Evolutionary conservation across 306 rosid genomes (phyloP).

Genomic region (Cucumis cinereus): DNA sequence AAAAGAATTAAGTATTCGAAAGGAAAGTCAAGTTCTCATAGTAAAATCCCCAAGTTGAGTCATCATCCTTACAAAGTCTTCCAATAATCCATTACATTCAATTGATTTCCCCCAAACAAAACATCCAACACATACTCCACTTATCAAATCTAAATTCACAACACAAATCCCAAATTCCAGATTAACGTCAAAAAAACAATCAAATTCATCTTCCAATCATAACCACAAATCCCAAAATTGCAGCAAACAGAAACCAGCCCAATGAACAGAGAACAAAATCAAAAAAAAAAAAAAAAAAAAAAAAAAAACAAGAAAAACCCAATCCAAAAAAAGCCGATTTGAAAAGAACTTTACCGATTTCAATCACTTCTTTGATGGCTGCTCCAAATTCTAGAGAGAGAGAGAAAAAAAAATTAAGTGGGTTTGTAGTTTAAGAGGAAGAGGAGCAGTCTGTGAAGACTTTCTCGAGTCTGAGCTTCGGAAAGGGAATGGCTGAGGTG

Average conservation of each 20-base stretch:
- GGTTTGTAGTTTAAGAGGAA: slow-evolving; percentile 4
- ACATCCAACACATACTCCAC: neutral
- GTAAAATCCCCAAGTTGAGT: neutral
- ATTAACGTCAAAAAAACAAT: neutral
- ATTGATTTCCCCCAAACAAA: neutral
- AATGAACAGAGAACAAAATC: neutral
- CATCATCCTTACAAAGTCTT: neutral
- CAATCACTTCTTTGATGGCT: slow-evolving; percentile 9
- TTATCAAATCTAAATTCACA: neutral
- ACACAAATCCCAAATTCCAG: neutral
- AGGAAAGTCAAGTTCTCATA: neutral
- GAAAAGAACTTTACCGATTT: neutral
- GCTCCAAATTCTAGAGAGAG: slow-evolving; percentile 12
- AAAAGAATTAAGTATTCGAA: neutral
- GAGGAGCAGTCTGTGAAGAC: slow-evolving; percentile 18
- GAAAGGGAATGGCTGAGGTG: neutral
- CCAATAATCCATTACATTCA: neutral
- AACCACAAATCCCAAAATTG: neutral
- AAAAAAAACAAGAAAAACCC: neutral
- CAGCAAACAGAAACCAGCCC: neutral
- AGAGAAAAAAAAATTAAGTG: slow-evolving; percentile 5
- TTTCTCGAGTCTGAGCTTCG: neutral
- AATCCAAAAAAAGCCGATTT: neutral
- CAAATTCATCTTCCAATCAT: neutral
- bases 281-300: neutral